Evolutionary conservation across 257 asterid genomes (phyloP), one percentile per base, ranked within the genome.

Genomic region (Nicotiana otophora): DNA sequence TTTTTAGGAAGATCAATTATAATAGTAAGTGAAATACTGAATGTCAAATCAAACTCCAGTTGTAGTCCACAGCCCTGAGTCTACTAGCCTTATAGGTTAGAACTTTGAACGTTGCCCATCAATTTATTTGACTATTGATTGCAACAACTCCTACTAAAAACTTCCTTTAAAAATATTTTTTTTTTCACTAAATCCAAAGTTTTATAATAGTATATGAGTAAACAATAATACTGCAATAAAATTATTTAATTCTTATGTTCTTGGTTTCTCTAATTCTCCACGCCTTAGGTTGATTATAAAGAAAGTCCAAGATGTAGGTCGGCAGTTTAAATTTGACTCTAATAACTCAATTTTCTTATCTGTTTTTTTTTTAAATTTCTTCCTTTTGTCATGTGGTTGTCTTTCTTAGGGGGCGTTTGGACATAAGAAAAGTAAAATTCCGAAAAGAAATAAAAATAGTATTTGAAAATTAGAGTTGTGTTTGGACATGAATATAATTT

Each of bases 31-130:
- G 17, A 33, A 16, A 9, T 36, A 33, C 20, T 68, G 55, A 70
- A 7, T 70, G 78, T 42, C n/a, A 70, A 70, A 42, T 42, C 64
- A 58, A 74, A 14, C 26, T 36, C 26, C 16, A 74, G 62, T 48
- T 74, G 80, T 28, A 74, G 63, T 74, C 80, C 63, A 74, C 80
- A 15, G 63, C 51, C 15, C 12, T 23, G 80, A 74, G 80, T 74
- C 80, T 74, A 74, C 80, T 26, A 74, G 63, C 63, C 15, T 26
- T 48, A 74, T 26, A 74, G 80, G 63, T 74, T 74, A 26, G 42
- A 74, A 74, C 80, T 20, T 74, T 74, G 80, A 70, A 42, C 78
- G 78, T 39, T 70, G 77, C 78, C 60, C 4, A 48, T 74, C 62
- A 74, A 74, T 48, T 48, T 74, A 74, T 74, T 74, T 74, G 62